Evolutionary conservation across 768 basidiomycete species (phyloP), one percentile per base, ranked within the genome.

Genomic region (Suillus subalutaceus): DNA sequence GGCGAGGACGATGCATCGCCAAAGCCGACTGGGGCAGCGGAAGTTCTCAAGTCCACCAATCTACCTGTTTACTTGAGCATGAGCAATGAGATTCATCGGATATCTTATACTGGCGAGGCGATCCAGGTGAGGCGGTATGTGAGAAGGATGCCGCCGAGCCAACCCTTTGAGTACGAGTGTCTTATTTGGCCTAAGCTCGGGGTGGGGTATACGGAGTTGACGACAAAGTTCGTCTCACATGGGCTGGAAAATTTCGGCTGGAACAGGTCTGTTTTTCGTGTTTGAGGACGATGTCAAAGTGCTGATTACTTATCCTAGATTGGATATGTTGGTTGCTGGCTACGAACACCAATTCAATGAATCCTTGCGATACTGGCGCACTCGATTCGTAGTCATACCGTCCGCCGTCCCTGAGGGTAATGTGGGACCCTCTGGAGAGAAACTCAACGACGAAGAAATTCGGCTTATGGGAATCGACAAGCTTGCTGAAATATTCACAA

Each of bases 121-220:
- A 93, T 99, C 66, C 91, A 94, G 72, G 94, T 98, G 20, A 86
- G 90, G 70, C 84, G 94, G 48, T 95, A 94, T 74, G 90, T 94
- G 35, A 85, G 95, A 32, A 84, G 90, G 68, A 84, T 90, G 83
- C 84, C 86, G 62, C 82, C 79, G 65, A 86, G 84, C 63, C 83
- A 84, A 23, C 84, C 90, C 2, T 87, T 92, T 68, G 79, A 86
- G 26, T 99, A 99, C 75, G 85, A 91, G 68, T 97, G 94, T 73
- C 80, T 98, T 66, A 93, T 99, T 63, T 99, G 96, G 96, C 94
- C 96, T 23, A 93, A 93, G 71, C 82, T 93, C 23, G 93, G 94
- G 62, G 88, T 86, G 37, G 94, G 93, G 3, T 98, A 96, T 75
- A 93, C 92, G 0, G 91, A 92, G 72, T 82, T 92, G 30, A 82